These are phyloP conservation scores for Stachybotrys echinatus DNA, from an alignment of 2,329 filamentous ascomycete genomes.

Conservation along the genomic window DNA sequence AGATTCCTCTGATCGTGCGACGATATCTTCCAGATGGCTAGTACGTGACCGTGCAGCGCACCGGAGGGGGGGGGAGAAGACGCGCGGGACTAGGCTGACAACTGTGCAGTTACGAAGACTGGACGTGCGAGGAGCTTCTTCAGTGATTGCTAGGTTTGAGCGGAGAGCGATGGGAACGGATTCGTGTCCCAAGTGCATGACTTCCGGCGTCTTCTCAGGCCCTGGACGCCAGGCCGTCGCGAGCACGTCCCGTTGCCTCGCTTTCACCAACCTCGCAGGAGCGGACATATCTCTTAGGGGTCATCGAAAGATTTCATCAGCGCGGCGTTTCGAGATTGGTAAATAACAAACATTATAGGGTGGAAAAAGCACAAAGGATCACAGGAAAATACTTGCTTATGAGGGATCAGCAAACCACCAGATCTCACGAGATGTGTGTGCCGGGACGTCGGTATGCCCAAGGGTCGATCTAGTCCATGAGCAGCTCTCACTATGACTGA, in stretches of 20 bases:
- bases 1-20: conserved; percentile 92
- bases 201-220: no score
- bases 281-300: conserved; percentile 14
- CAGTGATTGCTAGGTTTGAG: conserved; percentile 33
- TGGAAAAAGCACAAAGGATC: conserved; percentile 20
- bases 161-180: neutral
- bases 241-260: neutral
- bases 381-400: neutral
- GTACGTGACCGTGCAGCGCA: conserved; percentile 65
- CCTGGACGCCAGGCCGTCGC: neutral
- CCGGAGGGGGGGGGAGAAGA: no score
- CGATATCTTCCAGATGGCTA: conserved; percentile 95
- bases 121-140: conserved; percentile 94
- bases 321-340: conserved; percentile 28
- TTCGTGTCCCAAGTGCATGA: neutral
- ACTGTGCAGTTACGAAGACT: conserved; percentile 83
- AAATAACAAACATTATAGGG: conserved; percentile 8
- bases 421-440: neutral
- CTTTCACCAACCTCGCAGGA: neutral
- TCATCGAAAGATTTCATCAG: conserved; percentile 25
- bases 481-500: no score
- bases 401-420: no score
- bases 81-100: no score
- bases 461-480: no score
- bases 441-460: no score